A percentile compares a stretch with the other conserved stretches of the same genome.
phyloP scores from a whole-genome alignment of 176 grass and related monocot species.

The Phoenix dactylifera region DNA sequence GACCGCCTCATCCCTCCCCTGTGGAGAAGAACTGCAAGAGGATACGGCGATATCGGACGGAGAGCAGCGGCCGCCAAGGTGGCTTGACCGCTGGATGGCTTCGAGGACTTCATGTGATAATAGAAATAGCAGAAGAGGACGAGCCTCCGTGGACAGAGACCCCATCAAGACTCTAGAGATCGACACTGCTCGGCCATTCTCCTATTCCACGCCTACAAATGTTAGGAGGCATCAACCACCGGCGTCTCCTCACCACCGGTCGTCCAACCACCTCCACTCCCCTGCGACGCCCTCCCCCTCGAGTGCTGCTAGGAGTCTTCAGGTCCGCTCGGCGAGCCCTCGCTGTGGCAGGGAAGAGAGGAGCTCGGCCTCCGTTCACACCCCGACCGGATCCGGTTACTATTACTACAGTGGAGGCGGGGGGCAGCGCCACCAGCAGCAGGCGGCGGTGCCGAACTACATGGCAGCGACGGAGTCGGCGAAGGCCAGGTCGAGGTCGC shows the following conservation, averaged over 20 bases:
- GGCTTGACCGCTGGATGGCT: conserved; percentile 82
- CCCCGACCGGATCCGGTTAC: too few species aligned
- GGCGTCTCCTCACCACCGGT: conserved; percentile 10
- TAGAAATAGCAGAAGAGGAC: conserved; percentile 36
- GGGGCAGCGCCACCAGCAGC: background rate
- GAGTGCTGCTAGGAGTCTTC: conserved; percentile 29
- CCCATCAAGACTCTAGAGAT: conserved; percentile 83
- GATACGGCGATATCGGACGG: conserved; percentile 17
- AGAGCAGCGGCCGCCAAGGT: conserved; percentile 32
- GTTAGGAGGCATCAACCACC: conserved; percentile 19
- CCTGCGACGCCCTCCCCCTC: conserved; percentile 66
- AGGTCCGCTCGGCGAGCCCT: conserved; percentile 82
- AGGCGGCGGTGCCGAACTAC: conserved; percentile 59
- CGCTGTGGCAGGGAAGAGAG: conserved; percentile 23
- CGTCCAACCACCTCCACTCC: conserved; percentile 3
- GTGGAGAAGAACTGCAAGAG: conserved; percentile 43
- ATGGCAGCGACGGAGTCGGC: conserved; percentile 95
- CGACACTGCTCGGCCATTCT: conserved; percentile 69
- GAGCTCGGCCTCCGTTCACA: conserved; percentile 2
- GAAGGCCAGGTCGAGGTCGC: conserved; percentile 62
- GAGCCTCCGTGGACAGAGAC: conserved; percentile 67
- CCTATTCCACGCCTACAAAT: conserved; percentile 47
- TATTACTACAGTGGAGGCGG: too few species aligned
- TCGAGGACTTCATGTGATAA: conserved; percentile 84
- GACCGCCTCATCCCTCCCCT: conserved; percentile 21